These are phyloP conservation scores for Magnusiomyces paraingens DNA, from an alignment of 1,139 yeast genomes.

Conservation along the genomic window DNA sequence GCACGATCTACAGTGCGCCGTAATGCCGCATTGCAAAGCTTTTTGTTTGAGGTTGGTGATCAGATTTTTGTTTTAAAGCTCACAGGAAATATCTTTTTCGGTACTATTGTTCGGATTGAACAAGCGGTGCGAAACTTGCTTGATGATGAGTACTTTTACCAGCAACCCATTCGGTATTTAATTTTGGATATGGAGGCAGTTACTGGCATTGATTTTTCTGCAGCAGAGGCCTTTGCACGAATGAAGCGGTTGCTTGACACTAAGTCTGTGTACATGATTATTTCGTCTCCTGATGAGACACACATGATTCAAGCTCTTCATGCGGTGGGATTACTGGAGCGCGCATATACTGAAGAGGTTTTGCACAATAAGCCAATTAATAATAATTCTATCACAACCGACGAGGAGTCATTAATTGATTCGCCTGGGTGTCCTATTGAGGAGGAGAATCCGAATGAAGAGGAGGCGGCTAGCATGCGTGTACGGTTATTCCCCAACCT, in stretches of 20 bases:
- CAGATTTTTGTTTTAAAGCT: conserved; percentile 84
- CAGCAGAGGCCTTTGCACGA: conserved; percentile 92
- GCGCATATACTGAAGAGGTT: conserved; percentile 29
- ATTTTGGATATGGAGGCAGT: conserved; percentile 83
- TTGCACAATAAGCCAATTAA: conserved; percentile 9
- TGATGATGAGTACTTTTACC: conserved; percentile 43
- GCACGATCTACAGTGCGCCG: conserved; percentile 91
- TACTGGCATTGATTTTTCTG: conserved; percentile 81
- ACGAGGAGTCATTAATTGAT: too few species aligned
- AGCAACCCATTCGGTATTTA: conserved; percentile 64
- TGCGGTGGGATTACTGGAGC: conserved; percentile 67
- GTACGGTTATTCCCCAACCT: conserved; percentile 65
- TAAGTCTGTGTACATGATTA: conserved; percentile 61
- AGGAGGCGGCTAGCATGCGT: conserved; percentile 19
- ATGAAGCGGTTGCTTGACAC: conserved; percentile 72
- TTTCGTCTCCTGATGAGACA: conserved; percentile 72
- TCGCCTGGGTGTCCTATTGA: too few species aligned
- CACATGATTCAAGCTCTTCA: conserved; percentile 49
- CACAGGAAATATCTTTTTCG: conserved; percentile 86
- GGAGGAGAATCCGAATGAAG: conserved; percentile 21
- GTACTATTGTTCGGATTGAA: conserved; percentile 91
- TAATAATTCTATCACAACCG: not conserved
- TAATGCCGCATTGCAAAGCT: conserved; percentile 84
- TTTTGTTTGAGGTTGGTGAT: conserved; percentile 77
- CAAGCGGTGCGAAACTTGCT: conserved; percentile 60